Evolutionary conservation across 2,329 filamentous ascomycete species (phyloP).

Genomic region (Bipolaris oryzae): DNA sequence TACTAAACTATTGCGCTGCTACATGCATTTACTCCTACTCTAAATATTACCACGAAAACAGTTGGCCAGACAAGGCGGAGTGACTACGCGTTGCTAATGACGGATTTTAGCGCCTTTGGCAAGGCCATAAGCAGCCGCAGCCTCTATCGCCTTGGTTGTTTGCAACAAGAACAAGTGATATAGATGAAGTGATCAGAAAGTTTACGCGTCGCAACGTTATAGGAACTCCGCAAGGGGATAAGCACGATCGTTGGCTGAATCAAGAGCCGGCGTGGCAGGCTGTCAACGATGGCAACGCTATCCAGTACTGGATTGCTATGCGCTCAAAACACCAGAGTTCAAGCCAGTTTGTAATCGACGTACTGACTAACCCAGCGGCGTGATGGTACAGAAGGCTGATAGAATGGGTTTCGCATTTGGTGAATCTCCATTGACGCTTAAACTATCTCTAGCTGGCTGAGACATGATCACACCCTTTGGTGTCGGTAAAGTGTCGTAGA

Average conservation of each 20-base stretch:
- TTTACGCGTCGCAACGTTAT: not conserved
- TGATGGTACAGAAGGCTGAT: too few species aligned
- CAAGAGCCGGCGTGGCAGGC: not conserved
- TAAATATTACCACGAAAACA: not conserved
- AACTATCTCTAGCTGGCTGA: too few species aligned
- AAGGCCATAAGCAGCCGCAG: not conserved
- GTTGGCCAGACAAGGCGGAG: not conserved
- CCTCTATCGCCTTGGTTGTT: not conserved
- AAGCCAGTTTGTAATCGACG: too few species aligned
- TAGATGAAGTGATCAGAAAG: not conserved
- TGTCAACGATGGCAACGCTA: too few species aligned
- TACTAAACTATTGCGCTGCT: not conserved
- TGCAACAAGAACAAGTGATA: not conserved
- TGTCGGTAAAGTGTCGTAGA: too few species aligned
- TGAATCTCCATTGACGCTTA: too few species aligned
- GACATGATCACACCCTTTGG: too few species aligned
- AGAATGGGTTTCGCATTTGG: too few species aligned
- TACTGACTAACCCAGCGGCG: too few species aligned
- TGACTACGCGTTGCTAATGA: too few species aligned
- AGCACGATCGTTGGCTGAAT: not conserved
- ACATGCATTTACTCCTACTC: not conserved
- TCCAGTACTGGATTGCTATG: too few species aligned
- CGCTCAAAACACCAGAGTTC: too few species aligned
- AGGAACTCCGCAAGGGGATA: not conserved
- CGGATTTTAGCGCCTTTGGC: not conserved